Base-by-base conservation (phyloP, 179 eudicot genomes). In the Corrigiola litoralis region DNA sequence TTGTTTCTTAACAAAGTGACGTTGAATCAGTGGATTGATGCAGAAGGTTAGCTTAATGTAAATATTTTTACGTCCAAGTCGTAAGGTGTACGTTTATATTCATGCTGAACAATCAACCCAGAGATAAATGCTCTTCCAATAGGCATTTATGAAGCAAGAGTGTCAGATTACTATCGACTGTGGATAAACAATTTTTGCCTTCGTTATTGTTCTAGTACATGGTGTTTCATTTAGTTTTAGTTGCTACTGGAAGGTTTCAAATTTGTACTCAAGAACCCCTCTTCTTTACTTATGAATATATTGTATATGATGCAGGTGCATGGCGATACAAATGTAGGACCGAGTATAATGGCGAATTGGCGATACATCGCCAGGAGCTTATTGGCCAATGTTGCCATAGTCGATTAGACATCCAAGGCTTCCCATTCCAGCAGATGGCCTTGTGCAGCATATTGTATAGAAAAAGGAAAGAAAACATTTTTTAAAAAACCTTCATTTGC, bases 271-370 rank as follows among this genome's bases (percentile, higher is more conserved):
- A 0, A 0, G 3, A 17, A 12, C 50, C 50, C 21, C 1, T n/a
- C 56, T 9, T n/a, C 7, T 13, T 25, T 14, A 41, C 45, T 14
- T 27, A 67, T 10, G 29, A 34, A 27, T 23, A 32, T 21, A 40
- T 37, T 20, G 32, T 24, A 1, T 45, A 17, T 36, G 46, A 23
- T 62, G 44, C 74, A 62, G 74, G 67, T 60, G 60, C 14, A 58
- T 8, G 17, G 27, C 21, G 7, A 41, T 32, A 21, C 40, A 24
- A 40, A 20, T 50, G 44, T 34, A 3, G 18, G 9, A 5, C 1
- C 56, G 29, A 34, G 44, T 53, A 23, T 37, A 21, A 27, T 61
- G 16, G 34, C 45, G n/a, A n/a, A 41, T 48, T 1, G 3, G 4
- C 37, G 32, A 67, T 24, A 29, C 54, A 38, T 27, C 5, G 9